Base-by-base conservation (phyloP, 2,329 filamentous ascomycete genomes). In the Fusarium irregulare region DNA sequence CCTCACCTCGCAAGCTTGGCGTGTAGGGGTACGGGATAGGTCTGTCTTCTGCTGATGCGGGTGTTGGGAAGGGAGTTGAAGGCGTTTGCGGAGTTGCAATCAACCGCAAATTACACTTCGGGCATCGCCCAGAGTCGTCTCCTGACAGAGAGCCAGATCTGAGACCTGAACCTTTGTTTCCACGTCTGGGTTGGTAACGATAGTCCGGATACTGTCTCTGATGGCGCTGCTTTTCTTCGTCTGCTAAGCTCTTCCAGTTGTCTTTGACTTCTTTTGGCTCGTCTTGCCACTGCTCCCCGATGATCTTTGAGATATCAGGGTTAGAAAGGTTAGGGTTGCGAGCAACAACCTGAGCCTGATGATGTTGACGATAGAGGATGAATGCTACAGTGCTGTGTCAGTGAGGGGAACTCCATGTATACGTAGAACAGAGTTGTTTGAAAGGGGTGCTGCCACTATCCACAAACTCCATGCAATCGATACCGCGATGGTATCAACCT, bases 221-320 rank as follows among this genome's bases (percentile, higher is more conserved):
- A 79, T 99, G 96, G 20, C 92, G 91, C 66, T 89, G 85, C 83
- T 98, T 98, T 80, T 98, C 96, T 81, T 97, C 92, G 82, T 97
- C 93, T 64, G 96, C 96, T 60, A 97, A 87, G 65, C 87, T 86
- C 80, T 96, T 97, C 96, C 96, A 99, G 78, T 91, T 87, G 69
- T 90, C 88, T 81, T 97, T 97, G 60, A 90, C 86, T 56, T 92
- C 88, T 25, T 91, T 86, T 6, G 89, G 82, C 76, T 97, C 90
- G 59, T 89, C 87, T 76, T 91, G 90, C 96, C 96, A 99, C 87
- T 94, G 91, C 78, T 93, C 89, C 55, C 95, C 95, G 73, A 98
- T 97, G 74, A 98, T 97, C 81, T 98, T 98, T 71, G 95, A 98
- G 74, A 98, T 97, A 55, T 98, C 93, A 5, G 95, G 95, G 80